These are phyloP conservation scores for Sonneratia alba DNA, from an alignment of 345 rosid genomes.

Conservation along the genomic window DNA sequence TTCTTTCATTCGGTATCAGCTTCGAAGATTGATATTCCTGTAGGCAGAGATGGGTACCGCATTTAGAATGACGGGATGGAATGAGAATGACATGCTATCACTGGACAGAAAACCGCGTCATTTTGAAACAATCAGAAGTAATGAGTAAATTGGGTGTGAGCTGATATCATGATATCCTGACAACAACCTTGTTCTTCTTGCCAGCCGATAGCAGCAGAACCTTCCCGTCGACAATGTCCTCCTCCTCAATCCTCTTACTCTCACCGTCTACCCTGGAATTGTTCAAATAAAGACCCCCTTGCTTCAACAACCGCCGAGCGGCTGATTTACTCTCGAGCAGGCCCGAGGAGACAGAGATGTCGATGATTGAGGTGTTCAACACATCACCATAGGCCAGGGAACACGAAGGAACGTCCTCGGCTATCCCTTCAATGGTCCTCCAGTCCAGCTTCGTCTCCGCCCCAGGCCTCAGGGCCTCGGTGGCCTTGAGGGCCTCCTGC, in stretches of 20 bases:
- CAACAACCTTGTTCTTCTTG: slow-evolving; percentile 86
- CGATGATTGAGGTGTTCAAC: slow-evolving; percentile 43
- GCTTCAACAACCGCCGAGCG: slow-evolving; percentile 73
- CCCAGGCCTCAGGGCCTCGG: slow-evolving; percentile 88
- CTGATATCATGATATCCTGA: slow-evolving; percentile 49
- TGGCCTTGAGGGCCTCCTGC: slow-evolving; percentile 78
- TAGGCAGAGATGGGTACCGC: too few relatives aligned
- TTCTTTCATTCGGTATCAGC: background rate
- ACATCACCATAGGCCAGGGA: slow-evolving; percentile 53
- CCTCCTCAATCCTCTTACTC: slow-evolving; percentile 51
- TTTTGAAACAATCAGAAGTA: background rate
- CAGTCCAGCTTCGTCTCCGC: slow-evolving; percentile 84
- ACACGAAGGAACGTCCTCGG: slow-evolving; percentile 83
- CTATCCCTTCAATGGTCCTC: slow-evolving; percentile 73
- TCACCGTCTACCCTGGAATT: slow-evolving; percentile 73
- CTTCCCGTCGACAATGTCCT: slow-evolving; percentile 77
- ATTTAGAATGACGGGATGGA: background rate
- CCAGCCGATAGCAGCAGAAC: slow-evolving; percentile 89
- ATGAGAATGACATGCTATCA: background rate
- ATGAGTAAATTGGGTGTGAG: background rate
- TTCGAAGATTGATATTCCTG: background rate
- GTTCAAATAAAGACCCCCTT: slow-evolving; percentile 94
- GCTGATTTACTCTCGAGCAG: slow-evolving; percentile 82
- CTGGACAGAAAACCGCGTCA: background rate
- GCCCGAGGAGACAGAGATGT: slow-evolving; percentile 70